Evolutionary conservation across 306 rosid species (phyloP).

Genomic region (Amphicarpaea edgeworthii): DNA sequence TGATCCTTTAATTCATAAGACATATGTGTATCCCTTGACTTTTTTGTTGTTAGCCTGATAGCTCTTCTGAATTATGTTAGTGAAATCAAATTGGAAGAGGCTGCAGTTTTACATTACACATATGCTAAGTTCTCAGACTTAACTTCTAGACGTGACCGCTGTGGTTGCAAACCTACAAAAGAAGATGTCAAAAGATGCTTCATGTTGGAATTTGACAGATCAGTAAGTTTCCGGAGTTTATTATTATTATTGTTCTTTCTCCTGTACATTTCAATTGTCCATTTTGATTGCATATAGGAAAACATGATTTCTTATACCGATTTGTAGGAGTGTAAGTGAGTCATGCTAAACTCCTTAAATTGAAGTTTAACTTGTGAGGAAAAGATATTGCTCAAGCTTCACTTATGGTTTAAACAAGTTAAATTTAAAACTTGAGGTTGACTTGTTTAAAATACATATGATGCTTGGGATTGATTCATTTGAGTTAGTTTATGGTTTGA

Average conservation of each 20-base stretch:
- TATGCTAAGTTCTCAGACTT: slow-evolving; percentile 93
- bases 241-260: slow-evolving; percentile 16
- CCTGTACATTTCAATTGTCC: neutral
- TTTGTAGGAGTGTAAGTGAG: neutral
- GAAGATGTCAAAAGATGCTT: slow-evolving; percentile 99
- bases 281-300: slow-evolving; percentile 6
- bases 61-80: slow-evolving; percentile 54
- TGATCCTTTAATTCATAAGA: slow-evolving; percentile 8
- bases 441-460: neutral
- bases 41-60: slow-evolving; percentile 41
- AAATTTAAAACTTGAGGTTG: neutral
- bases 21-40: slow-evolving; percentile 12
- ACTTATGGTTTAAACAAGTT: neutral
- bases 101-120: slow-evolving; percentile 97
- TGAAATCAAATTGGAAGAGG: slow-evolving; percentile 96
- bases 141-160: slow-evolving; percentile 94
- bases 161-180: slow-evolving; percentile 95
- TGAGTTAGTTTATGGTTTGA: neutral
- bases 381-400: neutral
- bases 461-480: neutral
- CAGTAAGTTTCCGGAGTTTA: slow-evolving; percentile 63
- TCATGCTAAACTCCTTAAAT: neutral
- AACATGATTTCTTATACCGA: neutral
- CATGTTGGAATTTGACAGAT: slow-evolving; percentile 97
- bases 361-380: neutral